Evolutionary conservation across 345 rosid species (phyloP), one percentile per base, ranked within the genome.

Genomic region (Geranium rotundifolium): DNA sequence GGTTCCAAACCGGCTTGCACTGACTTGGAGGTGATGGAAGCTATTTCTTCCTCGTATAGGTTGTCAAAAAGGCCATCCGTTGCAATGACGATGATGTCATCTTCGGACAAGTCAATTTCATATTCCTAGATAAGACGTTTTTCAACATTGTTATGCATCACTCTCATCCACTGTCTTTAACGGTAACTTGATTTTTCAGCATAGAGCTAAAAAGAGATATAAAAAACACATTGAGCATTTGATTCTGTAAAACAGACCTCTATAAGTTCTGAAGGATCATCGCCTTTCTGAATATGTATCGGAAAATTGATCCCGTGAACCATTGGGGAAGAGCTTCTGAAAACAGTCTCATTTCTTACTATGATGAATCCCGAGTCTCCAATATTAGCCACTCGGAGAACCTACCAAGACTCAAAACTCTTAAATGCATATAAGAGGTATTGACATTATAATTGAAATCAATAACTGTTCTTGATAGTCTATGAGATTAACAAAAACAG

Each of bases 41-140:
- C 82, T 58, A 90, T 81, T 69, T 84, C 87, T 82, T 73, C 75
- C 63, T 79, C 84, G n/a, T 79, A 87, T 6, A 90, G 72, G 65
- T 90, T 90, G 76, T 90, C 81, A 68, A 85, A 87, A 59, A 90
- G 87, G 54, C 97, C 95, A 81, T 85, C 82, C 10, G 84, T 84
- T 31, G 85, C 92, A 19, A 72, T 67, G 62, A 90, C 49, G 46
- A 84, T 62, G 54, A 82, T 71, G 63, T 90, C 97, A 17, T 69
- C 86, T 65, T 84, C 90, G 34, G 77, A 76, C 72, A 90, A 41
- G 59, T 72, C 73, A 60, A 81, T 64, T 63, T 69, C 66, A 80
- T 81, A 85, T 16, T 55, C 78, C 95, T 90, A 84, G 46, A 57
- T 1, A 29, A 19, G 8, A 20, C 17, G 19, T 0, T 29, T 56